Percentiles rank a stretch among this genome's conserved stretches.
Conservation (phyloP, 2,329 filamentous ascomycete species). For the Ophiostoma montium region DNA sequence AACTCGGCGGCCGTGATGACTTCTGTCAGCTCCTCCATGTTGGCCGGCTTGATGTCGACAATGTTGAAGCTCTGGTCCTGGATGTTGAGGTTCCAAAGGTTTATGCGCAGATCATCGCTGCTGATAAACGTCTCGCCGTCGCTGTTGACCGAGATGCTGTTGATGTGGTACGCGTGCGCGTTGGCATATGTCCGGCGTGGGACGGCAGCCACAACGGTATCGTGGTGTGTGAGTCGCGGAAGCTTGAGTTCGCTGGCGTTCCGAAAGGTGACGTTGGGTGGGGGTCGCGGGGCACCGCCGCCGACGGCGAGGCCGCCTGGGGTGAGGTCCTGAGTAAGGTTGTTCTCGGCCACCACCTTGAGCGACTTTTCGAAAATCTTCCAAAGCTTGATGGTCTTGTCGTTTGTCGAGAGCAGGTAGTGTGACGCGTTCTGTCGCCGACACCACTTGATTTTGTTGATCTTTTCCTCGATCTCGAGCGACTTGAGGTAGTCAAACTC, state of each 20-base stretch:
- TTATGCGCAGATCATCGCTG: conserved; percentile 94
- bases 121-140: conserved; percentile 99
- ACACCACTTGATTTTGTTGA: conserved; percentile 99
- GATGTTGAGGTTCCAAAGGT: conserved; percentile 98
- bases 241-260: conserved; percentile 76
- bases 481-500: conserved; percentile 99
- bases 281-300: conserved; percentile 61
- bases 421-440: conserved; percentile 95
- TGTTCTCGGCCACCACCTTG: conserved; percentile 98
- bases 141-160: conserved; percentile 99
- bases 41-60: conserved; percentile 97
- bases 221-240: conserved; percentile 90
- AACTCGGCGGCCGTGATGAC: conserved; percentile 98
- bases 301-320: conserved; percentile 58
- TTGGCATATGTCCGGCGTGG: conserved; percentile 95
- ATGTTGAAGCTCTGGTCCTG: conserved; percentile 99
- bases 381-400: conserved; percentile 99
- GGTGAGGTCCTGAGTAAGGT: conserved; percentile 86
- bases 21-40: conserved; percentile 98
- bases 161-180: conserved; percentile 98
- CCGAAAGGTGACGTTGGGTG: conserved; percentile 62
- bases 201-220: conserved; percentile 93
- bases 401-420: conserved; percentile 94
- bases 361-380: conserved; percentile 99
- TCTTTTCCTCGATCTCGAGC: conserved; percentile 98